These are phyloP conservation scores for Pseudocercospora fijiensis DNA, from an alignment of 2,329 filamentous ascomycete species.

Conservation along the genomic window DNA sequence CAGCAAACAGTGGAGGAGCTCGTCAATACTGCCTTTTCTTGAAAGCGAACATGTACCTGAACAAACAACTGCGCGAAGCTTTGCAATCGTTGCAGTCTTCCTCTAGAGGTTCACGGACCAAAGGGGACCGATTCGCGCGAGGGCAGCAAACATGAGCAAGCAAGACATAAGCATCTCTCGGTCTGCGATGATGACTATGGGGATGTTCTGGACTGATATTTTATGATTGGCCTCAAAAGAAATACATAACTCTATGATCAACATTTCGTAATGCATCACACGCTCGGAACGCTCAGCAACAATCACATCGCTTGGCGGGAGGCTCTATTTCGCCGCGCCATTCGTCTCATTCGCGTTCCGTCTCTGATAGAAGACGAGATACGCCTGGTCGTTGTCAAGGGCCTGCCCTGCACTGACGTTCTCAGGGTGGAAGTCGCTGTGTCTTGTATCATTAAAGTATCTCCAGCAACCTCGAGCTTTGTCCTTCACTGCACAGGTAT, in stretches of 20 bases:
- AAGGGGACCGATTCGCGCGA: background rate
- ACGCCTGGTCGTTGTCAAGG: constrained; percentile 63
- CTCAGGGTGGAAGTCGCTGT: constrained; percentile 58
- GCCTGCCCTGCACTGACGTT: constrained; percentile 41
- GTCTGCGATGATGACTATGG: no score
- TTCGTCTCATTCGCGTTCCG: constrained; percentile 17
- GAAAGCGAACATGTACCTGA: no score
- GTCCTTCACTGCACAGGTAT: constrained; percentile 63
- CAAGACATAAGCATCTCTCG: background rate
- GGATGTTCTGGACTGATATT: background rate
- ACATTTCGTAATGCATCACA: background rate
- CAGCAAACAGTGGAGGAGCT: background rate
- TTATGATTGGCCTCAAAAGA: background rate
- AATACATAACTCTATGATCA: background rate
- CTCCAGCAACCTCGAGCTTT: constrained; percentile 57
- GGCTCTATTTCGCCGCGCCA: background rate
- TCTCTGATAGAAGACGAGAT: constrained; percentile 61
- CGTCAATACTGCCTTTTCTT: background rate
- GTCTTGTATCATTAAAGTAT: constrained; percentile 59
- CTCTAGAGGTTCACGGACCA: background rate
- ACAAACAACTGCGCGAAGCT: background rate
- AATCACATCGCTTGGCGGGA: background rate
- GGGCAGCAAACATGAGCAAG: background rate
- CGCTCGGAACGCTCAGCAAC: background rate
- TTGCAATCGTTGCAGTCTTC: background rate